A percentile compares a stretch with the other conserved stretches of the same genome.
These are phyloP conservation scores for Boechera stricta DNA, from an alignment of 345 rosid genomes.

Conservation along the genomic window DNA sequence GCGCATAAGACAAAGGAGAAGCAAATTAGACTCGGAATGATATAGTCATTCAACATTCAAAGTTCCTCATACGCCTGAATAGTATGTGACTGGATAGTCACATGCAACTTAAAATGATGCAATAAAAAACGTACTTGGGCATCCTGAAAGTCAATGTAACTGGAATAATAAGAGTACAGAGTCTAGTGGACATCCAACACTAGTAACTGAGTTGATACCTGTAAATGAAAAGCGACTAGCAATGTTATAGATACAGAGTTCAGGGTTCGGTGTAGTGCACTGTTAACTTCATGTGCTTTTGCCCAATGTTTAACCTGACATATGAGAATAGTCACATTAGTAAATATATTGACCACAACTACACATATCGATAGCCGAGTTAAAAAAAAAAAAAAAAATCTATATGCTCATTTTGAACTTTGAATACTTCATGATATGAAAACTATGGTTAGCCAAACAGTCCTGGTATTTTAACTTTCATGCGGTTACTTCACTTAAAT, in stretches of 20 bases:
- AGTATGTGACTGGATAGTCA: background rate
- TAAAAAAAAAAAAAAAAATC: background rate
- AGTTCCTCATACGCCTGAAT: background rate
- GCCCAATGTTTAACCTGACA: constrained; percentile 64
- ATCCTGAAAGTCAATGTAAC: background rate
- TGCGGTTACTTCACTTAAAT: constrained; percentile 1
- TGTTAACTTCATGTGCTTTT: constrained; percentile 58
- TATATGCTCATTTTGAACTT: background rate
- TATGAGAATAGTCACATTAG: constrained; percentile 14
- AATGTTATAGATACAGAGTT: constrained; percentile 58
- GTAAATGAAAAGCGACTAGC: constrained; percentile 62
- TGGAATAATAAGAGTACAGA: background rate
- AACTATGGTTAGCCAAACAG: background rate
- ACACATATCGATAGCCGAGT: background rate
- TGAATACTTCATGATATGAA: background rate
- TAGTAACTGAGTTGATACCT: constrained; percentile 46
- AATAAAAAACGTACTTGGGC: background rate
- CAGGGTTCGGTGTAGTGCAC: constrained; percentile 52
- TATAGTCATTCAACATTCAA: background rate
- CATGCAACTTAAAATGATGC: constrained; percentile 3
- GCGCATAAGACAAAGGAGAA: constrained; percentile 39
- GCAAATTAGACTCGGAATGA: constrained; percentile 7
- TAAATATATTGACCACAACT: constrained; percentile 1
- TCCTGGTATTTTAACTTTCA: background rate
- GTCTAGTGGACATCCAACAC: constrained; percentile 10